Evolutionary conservation across 805 yeast genomes (phyloP).

Genomic region (Candida odintsovae): DNA sequence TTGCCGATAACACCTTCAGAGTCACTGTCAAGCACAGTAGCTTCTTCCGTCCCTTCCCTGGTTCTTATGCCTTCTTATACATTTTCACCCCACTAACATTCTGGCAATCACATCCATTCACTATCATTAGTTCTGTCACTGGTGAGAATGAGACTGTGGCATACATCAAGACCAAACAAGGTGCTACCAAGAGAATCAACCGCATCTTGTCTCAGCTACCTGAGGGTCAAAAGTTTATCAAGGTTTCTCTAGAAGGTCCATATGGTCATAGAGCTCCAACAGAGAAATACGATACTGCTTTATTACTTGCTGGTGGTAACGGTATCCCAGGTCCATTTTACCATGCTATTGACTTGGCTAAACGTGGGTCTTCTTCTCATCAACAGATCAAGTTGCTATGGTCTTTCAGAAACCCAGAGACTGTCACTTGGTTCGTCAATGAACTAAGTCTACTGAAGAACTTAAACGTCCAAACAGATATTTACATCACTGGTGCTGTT

Average conservation of each 20-base stretch:
- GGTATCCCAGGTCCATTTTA: constrained; percentile 45
- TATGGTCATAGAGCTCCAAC: constrained; percentile 42
- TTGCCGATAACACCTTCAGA: constrained; percentile 38
- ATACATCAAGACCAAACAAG: constrained; percentile 44
- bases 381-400: constrained; percentile 45
- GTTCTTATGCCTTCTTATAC: constrained; percentile 49
- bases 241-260: constrained; percentile 51
- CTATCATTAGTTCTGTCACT: constrained; percentile 36
- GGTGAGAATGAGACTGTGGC: constrained; percentile 29
- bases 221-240: constrained; percentile 20
- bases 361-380: constrained; percentile 14
- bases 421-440: constrained; percentile 42
- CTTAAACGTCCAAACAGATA: constrained; percentile 25
- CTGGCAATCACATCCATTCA: constrained; percentile 72
- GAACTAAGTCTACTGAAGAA: constrained; percentile 32
- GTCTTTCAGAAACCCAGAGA: constrained; percentile 49
- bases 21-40: constrained; percentile 35
- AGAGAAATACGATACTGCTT: constrained; percentile 29
- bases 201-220: constrained; percentile 25
- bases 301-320: constrained; percentile 43
- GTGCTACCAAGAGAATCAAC: constrained; percentile 41
- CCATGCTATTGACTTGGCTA: constrained; percentile 26
- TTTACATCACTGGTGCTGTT: constrained; percentile 31
- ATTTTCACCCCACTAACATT: constrained; percentile 43
- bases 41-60: constrained; percentile 43